Evolutionary conservation across 192 early-diverging fungal genomes (phyloP).

Genomic region (Coemansia sp.): DNA sequence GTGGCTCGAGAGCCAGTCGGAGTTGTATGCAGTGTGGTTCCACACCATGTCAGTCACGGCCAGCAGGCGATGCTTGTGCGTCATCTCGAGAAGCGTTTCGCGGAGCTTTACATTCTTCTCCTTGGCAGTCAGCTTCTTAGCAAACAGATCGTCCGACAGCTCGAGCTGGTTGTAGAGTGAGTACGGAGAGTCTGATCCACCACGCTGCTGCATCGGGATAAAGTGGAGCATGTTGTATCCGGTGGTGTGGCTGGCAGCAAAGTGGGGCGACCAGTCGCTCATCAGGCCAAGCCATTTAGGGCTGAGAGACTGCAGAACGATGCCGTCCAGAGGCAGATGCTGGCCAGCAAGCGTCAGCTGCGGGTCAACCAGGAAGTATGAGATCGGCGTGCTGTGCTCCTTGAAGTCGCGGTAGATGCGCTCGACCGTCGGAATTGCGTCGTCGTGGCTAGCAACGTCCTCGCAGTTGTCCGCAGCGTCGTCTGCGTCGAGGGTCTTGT

Average conservation of each 20-base stretch:
- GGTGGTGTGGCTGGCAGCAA: constrained; percentile 66
- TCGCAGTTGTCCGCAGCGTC: constrained; percentile 19
- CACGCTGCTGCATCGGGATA: constrained; percentile 89
- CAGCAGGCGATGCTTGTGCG: constrained; percentile 68
- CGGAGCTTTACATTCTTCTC: constrained; percentile 64
- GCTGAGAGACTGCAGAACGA: constrained; percentile 87
- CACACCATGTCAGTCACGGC: constrained; percentile 93
- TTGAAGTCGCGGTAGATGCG: constrained; percentile 40
- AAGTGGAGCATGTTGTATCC: constrained; percentile 99
- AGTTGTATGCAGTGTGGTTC: constrained; percentile 97
- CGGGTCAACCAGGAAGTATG: constrained; percentile 90
- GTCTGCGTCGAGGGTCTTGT: constrained; percentile 47
- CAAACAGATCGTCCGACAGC: constrained; percentile 87
- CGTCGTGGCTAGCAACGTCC: constrained; percentile 15
- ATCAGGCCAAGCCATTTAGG: constrained; percentile 96
- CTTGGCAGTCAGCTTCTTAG: constrained; percentile 48
- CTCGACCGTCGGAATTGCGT: constrained; percentile 35
- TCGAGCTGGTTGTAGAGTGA: constrained; percentile 92
- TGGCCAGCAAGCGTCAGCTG: constrained; percentile 58
- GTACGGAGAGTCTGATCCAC: constrained; percentile 95
- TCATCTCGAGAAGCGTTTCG: constrained; percentile 59
- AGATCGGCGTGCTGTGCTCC: constrained; percentile 45
- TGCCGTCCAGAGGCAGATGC: constrained; percentile 80
- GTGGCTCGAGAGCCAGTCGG: constrained; percentile 91
- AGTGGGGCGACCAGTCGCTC: constrained; percentile 69